Conservation (phyloP, 805 yeast genomes). For the Nakazawaea anatomiae region DNA sequence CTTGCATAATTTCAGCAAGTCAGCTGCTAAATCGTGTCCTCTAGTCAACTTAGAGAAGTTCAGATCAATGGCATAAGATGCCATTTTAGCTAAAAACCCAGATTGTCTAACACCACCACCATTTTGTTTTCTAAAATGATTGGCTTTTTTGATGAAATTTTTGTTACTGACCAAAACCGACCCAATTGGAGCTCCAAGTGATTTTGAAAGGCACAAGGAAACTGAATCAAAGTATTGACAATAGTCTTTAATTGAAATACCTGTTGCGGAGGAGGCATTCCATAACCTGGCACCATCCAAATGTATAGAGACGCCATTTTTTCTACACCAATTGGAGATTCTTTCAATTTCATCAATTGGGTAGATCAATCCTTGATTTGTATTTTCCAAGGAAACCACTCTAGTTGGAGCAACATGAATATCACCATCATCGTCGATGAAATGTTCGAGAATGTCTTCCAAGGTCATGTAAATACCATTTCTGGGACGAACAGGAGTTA, state of each 20-base stretch:
- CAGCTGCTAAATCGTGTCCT: conserved; percentile 45
- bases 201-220: conserved; percentile 82
- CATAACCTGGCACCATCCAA: conserved; percentile 93
- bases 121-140: conserved; percentile 82
- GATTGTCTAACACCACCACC: conserved; percentile 94
- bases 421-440: conserved; percentile 69
- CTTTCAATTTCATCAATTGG: conserved; percentile 74
- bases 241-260: conserved; percentile 60
- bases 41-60: conserved; percentile 51
- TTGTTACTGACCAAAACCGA: conserved; percentile 70
- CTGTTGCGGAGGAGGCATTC: conserved; percentile 77
- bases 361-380: conserved; percentile 73
- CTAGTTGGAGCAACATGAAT: conserved; percentile 86
- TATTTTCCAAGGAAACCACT: conserved; percentile 81
- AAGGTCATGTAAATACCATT: conserved; percentile 75
- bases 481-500: conserved; percentile 69
- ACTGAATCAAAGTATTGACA: conserved; percentile 79
- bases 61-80: conserved; percentile 64
- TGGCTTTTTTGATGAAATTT: conserved; percentile 58
- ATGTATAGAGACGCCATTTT: conserved; percentile 56
- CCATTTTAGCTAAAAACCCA: conserved; percentile 79
- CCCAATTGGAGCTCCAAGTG: conserved; percentile 92
- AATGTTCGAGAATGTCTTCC: conserved; percentile 63
- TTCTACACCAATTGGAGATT: conserved; percentile 66
- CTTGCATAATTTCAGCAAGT: conserved; percentile 44